phyloP scores from a whole-genome alignment of 495 filamentous ascomycete genomes.

The Aspergillus steynii region DNA sequence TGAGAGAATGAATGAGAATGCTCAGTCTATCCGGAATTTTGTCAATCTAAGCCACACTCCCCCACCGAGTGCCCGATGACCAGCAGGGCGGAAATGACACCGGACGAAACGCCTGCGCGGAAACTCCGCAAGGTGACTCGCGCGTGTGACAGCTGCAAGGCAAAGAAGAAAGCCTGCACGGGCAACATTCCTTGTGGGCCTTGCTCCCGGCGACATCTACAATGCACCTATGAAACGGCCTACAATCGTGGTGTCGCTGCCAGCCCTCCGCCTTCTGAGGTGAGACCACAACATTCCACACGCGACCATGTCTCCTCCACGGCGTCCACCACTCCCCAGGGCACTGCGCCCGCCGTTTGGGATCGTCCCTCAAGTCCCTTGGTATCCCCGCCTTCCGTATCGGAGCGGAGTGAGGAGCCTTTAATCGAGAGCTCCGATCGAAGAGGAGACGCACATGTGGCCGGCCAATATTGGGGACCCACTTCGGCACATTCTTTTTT shows the following conservation, averaged over 20 bases:
- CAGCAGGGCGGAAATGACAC: constrained; percentile 1
- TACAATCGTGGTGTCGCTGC: constrained; percentile 27
- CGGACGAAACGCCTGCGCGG: constrained; percentile 7
- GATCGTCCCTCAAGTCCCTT: neutral
- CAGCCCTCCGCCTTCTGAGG: constrained; percentile 21
- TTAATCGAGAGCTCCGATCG: no score
- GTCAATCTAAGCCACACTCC: no score
- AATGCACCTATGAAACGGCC: constrained; percentile 27
- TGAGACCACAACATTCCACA: neutral
- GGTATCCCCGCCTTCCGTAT: constrained; percentile 2
- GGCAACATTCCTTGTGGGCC: constrained; percentile 29
- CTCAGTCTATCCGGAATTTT: no score
- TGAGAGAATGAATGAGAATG: no score
- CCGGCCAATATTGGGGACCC: constrained; percentile 28
- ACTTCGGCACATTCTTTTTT: constrained; percentile 31
- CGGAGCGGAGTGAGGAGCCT: neutral
- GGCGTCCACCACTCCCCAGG: neutral
- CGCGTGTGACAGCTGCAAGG: constrained; percentile 29
- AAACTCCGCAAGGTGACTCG: constrained; percentile 30
- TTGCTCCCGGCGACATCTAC: constrained; percentile 17
- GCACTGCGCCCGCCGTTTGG: neutral
- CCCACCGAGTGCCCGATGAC: no score
- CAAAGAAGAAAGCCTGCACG: constrained; percentile 31
- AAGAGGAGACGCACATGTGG: constrained; percentile 4
- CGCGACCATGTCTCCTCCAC: neutral